Evolutionary conservation across 176 grass and related monocot species (phyloP).

Genomic region (Alopecurus myosuroides): DNA sequence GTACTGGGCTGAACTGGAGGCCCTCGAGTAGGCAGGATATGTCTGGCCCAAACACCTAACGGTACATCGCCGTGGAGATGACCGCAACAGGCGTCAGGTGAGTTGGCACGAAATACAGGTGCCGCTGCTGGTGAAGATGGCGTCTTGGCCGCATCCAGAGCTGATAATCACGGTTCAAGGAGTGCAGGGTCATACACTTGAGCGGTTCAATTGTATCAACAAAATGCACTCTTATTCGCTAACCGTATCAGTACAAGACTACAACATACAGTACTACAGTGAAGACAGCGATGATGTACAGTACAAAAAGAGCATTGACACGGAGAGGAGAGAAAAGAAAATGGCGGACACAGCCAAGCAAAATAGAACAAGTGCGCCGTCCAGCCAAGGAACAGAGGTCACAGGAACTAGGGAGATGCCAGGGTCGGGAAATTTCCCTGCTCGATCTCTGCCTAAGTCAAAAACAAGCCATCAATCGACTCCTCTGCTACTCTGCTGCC

Average conservation of each 20-base stretch:
- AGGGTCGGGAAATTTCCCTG: background rate
- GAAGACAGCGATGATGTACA: background rate
- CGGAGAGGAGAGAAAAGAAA: background rate
- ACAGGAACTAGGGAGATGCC: background rate
- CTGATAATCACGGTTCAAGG: background rate
- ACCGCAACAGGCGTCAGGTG: too few species aligned
- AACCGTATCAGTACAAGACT: background rate
- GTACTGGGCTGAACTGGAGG: too few species aligned
- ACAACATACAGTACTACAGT: background rate
- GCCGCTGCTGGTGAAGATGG: too few species aligned
- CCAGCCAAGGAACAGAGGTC: background rate
- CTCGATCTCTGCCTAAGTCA: background rate
- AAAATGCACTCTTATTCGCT: too few species aligned
- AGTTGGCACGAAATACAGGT: background rate
- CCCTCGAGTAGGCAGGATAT: background rate
- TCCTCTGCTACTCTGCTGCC: background rate
- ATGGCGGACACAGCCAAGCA: background rate
- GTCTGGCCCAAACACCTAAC: too few species aligned
- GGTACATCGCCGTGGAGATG: background rate
- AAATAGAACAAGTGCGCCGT: background rate
- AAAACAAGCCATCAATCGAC: background rate
- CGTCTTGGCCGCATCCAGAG: background rate
- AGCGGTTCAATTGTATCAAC: background rate
- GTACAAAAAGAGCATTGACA: background rate
- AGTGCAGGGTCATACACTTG: background rate